Evolutionary conservation across 768 basidiomycete genomes (phyloP).

Genomic region (Suillus paluster): DNA sequence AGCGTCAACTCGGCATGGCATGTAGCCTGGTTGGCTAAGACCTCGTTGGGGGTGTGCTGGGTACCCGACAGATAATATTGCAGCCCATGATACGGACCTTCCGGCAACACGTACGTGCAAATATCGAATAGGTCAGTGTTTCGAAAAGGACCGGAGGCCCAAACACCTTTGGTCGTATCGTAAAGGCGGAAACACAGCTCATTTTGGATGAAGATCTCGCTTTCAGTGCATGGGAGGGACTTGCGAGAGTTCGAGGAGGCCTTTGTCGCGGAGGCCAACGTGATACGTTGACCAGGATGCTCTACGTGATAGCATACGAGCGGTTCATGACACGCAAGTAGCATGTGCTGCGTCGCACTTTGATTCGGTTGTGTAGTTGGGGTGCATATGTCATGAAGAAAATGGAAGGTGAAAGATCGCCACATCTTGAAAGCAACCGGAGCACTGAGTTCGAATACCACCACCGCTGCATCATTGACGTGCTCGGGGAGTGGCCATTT

Average conservation of each 20-base stretch:
- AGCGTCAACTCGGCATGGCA: constrained; percentile 42
- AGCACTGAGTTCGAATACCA: constrained; percentile 47
- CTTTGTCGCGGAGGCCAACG: constrained; percentile 41
- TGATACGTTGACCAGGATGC: constrained; percentile 30
- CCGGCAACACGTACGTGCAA: constrained; percentile 38
- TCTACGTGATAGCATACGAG: background rate
- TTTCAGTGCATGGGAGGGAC: constrained; percentile 20
- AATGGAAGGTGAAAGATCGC: constrained; percentile 41
- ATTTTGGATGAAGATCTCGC: constrained; percentile 32
- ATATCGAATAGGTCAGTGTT: constrained; percentile 12
- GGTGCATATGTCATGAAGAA: constrained; percentile 41
- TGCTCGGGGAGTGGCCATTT: constrained; percentile 51
- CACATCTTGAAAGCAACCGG: constrained; percentile 44
- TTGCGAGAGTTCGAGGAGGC: constrained; percentile 31
- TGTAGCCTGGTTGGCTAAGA: constrained; percentile 45
- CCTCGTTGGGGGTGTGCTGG: constrained; percentile 43
- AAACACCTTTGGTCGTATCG: constrained; percentile 20
- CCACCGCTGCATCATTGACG: constrained; percentile 18
- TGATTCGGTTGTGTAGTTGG: background rate
- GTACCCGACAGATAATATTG: constrained; percentile 42
- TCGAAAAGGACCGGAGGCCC: constrained; percentile 20
- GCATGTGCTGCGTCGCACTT: constrained; percentile 1
- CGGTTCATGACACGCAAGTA: constrained; percentile 5
- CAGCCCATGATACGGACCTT: constrained; percentile 37
- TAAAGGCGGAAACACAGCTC: constrained; percentile 33